Conservation (phyloP, 1,139 yeast genomes). For the Arxiozyma slooffiae region DNA sequence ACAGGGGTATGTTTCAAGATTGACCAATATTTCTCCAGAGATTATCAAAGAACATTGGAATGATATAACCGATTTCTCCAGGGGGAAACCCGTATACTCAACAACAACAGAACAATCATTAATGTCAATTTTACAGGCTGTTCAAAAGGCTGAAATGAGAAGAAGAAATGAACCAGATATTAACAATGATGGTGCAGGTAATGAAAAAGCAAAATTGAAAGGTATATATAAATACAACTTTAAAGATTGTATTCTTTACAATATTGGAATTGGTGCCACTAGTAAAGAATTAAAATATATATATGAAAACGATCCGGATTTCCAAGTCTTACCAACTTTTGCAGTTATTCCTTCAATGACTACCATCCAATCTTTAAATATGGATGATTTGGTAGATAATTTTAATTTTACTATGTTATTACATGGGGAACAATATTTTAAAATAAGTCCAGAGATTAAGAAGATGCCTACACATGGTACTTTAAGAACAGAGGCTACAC, state of each 20-base stretch:
- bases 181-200: not conserved
- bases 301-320: conserved; percentile 67
- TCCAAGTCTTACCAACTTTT: conserved; percentile 85
- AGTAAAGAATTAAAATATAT: conserved; percentile 68
- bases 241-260: conserved; percentile 73
- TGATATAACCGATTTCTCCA: conserved; percentile 55
- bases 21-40: conserved; percentile 54
- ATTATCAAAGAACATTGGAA: conserved; percentile 58
- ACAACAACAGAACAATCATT: conserved; percentile 65
- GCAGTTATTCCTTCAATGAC: conserved; percentile 78
- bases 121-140: conserved; percentile 63
- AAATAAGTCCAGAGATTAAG: conserved; percentile 49
- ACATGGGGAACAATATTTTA: conserved; percentile 93
- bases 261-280: conserved; percentile 81
- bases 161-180: conserved; percentile 26
- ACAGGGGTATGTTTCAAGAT: conserved; percentile 61
- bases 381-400: conserved; percentile 55
- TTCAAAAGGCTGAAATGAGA: conserved; percentile 39
- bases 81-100: conserved; percentile 38
- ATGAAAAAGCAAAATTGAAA: not conserved
- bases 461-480: conserved; percentile 71
- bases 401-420: conserved; percentile 82
- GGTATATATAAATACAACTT: conserved; percentile 42
- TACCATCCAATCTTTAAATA: conserved; percentile 42
- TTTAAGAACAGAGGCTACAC: conserved; percentile 51